Percentiles rank a stretch among this genome's conserved stretches.
These are phyloP conservation scores for Triticum dicoccoides DNA, from an alignment of 176 grass and related monocot genomes.

Conservation along the genomic window DNA sequence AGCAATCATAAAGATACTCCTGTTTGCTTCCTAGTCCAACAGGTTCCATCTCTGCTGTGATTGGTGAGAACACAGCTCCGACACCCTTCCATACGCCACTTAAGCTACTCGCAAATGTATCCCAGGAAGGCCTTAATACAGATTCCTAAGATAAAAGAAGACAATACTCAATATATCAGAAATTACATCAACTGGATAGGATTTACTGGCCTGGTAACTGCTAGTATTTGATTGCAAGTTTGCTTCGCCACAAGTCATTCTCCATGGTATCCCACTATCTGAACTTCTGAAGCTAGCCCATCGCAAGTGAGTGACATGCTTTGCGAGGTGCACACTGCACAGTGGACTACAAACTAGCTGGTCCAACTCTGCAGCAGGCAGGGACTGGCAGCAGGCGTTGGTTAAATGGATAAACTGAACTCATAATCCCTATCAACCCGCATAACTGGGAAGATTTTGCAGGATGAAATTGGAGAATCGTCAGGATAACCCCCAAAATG, in stretches of 20 bases:
- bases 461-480: too few relatives aligned
- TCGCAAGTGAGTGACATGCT: background rate
- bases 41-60: constrained; percentile 92
- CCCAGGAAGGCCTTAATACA: constrained; percentile 85
- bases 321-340: background rate
- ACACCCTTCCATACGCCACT: constrained; percentile 96
- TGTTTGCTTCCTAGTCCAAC: constrained; percentile 75
- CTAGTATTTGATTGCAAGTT: background rate
- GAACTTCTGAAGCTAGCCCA: background rate
- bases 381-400: background rate
- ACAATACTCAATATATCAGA: background rate
- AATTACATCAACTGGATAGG: background rate
- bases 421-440: constrained; percentile 1
- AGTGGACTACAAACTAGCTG: background rate
- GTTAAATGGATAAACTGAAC: background rate
- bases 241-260: background rate
- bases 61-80: constrained; percentile 77
- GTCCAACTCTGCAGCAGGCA: too few relatives aligned
- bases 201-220: background rate
- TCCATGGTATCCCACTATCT: background rate
- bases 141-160: constrained; percentile 66
- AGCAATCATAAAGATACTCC: constrained; percentile 93
- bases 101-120: constrained; percentile 88
- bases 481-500: background rate
- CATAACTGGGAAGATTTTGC: too few relatives aligned